Evolutionary conservation across 176 grass and related monocot genomes (phyloP).

Genomic region (Carex myosuroides): DNA sequence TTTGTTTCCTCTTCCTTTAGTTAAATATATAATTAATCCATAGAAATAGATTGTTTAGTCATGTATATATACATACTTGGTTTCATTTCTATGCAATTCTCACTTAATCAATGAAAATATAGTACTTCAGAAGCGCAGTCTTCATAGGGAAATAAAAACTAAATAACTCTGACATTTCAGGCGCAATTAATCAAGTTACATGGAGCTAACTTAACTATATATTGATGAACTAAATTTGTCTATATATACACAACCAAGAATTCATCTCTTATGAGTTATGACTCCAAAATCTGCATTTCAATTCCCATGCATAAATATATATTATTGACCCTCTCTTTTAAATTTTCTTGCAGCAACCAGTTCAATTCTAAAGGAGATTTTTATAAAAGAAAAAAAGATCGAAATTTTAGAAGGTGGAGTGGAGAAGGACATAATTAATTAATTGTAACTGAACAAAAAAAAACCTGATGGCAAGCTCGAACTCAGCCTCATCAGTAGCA

Average conservation of each 20-base stretch:
- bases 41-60: not conserved
- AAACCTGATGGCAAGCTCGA: conserved; percentile 9
- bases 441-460: not conserved
- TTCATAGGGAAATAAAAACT: not conserved
- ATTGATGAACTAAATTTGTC: not conserved
- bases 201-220: not conserved
- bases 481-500: not conserved
- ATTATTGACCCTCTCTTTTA: not conserved
- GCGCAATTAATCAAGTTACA: not conserved
- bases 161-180: not conserved
- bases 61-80: not conserved
- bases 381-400: too few relatives aligned
- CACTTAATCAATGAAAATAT: not conserved
- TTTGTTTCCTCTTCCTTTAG: not conserved
- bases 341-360: not conserved
- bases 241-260: not conserved
- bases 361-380: not conserved
- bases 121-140: not conserved
- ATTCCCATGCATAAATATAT: not conserved
- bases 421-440: too few relatives aligned
- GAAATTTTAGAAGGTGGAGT: too few relatives aligned
- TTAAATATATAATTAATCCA: not conserved
- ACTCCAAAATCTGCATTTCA: not conserved
- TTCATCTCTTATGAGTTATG: not conserved
- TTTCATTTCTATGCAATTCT: not conserved